Percentiles rank a stretch among this genome's conserved stretches.
Evolutionary conservation across 2,329 filamentous ascomycete species (phyloP).

Genomic region (Macrophomina pseudophaseolina): DNA sequence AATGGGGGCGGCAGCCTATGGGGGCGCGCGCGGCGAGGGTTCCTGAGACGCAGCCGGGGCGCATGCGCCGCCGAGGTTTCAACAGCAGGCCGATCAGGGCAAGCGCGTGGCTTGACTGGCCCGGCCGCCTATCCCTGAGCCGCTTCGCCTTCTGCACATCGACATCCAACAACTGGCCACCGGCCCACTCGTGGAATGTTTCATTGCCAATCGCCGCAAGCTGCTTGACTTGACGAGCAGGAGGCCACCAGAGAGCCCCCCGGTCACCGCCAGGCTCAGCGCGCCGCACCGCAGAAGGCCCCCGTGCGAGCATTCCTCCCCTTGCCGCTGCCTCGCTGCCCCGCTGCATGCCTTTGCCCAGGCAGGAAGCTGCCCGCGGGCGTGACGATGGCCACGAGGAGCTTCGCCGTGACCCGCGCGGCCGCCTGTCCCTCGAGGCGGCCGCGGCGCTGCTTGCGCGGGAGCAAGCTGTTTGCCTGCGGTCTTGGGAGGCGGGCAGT

Average conservation of each 20-base stretch:
- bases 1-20: constrained; percentile 5
- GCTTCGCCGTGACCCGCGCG: not conserved
- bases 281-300: not conserved
- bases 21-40: not conserved
- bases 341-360: constrained; percentile 6
- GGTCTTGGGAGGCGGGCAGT: not conserved
- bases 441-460: not conserved
- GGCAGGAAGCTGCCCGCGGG: constrained; percentile 3
- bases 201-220: constrained; percentile 13
- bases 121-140: not conserved
- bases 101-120: constrained; percentile 14
- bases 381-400: constrained; percentile 10
- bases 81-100: constrained; percentile 14
- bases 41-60: constrained; percentile 22
- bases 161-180: constrained; percentile 6
- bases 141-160: constrained; percentile 22
- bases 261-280: not conserved
- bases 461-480: not conserved
- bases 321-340: constrained; percentile 18
- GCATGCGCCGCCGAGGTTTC: constrained; percentile 15
- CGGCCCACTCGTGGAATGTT: constrained; percentile 25
- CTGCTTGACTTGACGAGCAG: constrained; percentile 1
- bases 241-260: not conserved
- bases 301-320: constrained; percentile 2
- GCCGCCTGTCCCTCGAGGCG: not conserved